These are phyloP conservation scores for Garcia nutans DNA, from an alignment of 345 rosid genomes.

Conservation along the genomic window DNA sequence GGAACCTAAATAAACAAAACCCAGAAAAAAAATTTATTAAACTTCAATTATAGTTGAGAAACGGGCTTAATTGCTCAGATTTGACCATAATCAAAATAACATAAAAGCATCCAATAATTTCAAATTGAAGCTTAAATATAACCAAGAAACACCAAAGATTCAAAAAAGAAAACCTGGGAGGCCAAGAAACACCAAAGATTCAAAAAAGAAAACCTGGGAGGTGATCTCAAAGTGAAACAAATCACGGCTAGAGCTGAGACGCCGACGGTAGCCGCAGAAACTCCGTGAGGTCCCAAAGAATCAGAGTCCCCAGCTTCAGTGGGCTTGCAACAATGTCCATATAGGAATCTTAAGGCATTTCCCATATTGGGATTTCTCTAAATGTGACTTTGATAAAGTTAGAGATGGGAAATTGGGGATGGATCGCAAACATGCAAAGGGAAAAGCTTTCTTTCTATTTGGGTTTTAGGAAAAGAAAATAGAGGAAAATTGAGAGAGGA, in stretches of 20 bases:
- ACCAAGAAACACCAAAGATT: background rate
- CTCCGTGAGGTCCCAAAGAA: constrained; percentile 46
- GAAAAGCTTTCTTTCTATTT: background rate
- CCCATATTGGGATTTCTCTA: constrained; percentile 18
- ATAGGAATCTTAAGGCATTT: constrained; percentile 41
- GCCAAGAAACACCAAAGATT: no score
- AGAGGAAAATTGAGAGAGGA: background rate
- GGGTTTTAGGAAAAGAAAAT: background rate
- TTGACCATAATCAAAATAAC: background rate
- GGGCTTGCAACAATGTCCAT: constrained; percentile 44
- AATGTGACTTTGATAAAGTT: background rate
- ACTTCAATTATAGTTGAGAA: background rate
- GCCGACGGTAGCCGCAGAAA: constrained; percentile 53
- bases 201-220: constrained; percentile 85
- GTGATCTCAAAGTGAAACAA: constrained; percentile 68
- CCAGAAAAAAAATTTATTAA: background rate
- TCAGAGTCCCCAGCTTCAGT: constrained; percentile 38
- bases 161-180: no score
- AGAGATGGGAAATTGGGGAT: background rate
- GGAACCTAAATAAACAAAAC: constrained; percentile 54
- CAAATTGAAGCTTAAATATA: background rate
- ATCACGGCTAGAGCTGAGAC: constrained; percentile 85
- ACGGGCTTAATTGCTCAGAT: background rate
- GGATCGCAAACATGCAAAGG: background rate
- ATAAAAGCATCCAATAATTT: background rate